Evolutionary conservation across 306 rosid genomes (phyloP).

Genomic region (Dryas alaskensis): DNA sequence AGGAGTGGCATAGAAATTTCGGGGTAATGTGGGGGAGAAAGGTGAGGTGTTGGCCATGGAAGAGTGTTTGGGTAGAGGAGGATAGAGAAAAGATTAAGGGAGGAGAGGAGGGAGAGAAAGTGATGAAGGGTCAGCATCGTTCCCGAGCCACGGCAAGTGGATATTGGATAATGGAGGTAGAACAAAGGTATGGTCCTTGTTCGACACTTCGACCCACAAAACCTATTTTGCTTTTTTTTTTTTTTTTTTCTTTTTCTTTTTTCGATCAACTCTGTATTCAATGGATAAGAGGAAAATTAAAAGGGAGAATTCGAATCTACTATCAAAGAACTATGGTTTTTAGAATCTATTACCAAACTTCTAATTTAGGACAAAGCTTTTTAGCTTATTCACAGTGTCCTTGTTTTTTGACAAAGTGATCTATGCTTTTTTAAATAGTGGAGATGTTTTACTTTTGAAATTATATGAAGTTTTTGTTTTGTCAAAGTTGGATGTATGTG

Average conservation of each 20-base stretch:
- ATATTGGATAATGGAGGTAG: conserved; percentile 13
- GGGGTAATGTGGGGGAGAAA: conserved; percentile 38
- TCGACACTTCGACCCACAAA: not conserved
- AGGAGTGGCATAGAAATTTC: conserved; percentile 25
- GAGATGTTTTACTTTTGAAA: too few relatives aligned
- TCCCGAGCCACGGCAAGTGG: conserved; percentile 20
- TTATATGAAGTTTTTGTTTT: too few relatives aligned
- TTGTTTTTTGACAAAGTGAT: too few relatives aligned
- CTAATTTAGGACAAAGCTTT: too few relatives aligned
- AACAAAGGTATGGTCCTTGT: not conserved
- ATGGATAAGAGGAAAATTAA: too few relatives aligned
- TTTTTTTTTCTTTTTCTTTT: not conserved
- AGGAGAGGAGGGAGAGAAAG: not conserved
- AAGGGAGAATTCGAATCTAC: too few relatives aligned
- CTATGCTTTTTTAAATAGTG: too few relatives aligned
- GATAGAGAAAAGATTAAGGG: not conserved
- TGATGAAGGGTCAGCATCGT: conserved; percentile 20
- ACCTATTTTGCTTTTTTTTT: not conserved
- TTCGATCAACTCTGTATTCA: too few relatives aligned
- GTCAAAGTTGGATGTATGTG: too few relatives aligned
- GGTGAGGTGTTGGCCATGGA: conserved; percentile 48
- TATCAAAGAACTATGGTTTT: too few relatives aligned
- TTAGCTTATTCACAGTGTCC: too few relatives aligned
- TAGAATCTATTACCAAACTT: too few relatives aligned
- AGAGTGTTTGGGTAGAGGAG: not conserved